These are phyloP conservation scores for Suillus weaverae DNA, from an alignment of 768 basidiomycete genomes.

Conservation along the genomic window DNA sequence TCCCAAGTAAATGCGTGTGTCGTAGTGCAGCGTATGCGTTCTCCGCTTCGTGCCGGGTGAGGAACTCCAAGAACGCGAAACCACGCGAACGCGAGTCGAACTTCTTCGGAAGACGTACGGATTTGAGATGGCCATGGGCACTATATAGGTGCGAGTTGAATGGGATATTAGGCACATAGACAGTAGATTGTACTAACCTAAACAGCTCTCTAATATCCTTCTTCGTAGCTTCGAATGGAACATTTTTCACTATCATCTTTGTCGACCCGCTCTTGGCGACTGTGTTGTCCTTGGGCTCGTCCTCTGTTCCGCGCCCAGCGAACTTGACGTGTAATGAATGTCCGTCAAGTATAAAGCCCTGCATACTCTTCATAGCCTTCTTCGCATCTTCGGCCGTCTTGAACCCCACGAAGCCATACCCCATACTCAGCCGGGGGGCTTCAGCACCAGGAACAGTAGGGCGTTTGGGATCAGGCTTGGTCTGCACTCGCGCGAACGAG, in stretches of 20 bases:
- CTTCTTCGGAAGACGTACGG: slow-evolving; percentile 89
- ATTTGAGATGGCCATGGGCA: slow-evolving; percentile 90
- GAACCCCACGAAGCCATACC: slow-evolving; percentile 96
- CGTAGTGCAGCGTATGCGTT: slow-evolving; percentile 82
- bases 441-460: slow-evolving; percentile 34
- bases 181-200: slow-evolving; percentile 53
- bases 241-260: slow-evolving; percentile 98
- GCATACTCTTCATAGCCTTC: slow-evolving; percentile 72
- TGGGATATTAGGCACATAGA: slow-evolving; percentile 4
- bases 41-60: slow-evolving; percentile 86
- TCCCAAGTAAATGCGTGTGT: slow-evolving; percentile 93
- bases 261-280: slow-evolving; percentile 64
- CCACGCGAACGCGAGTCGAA: slow-evolving; percentile 88
- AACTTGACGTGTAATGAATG: slow-evolving; percentile 83
- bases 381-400: slow-evolving; percentile 69
- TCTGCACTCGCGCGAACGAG: slow-evolving; percentile 86
- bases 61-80: slow-evolving; percentile 96
- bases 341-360: slow-evolving; percentile 84
- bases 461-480: slow-evolving; percentile 82
- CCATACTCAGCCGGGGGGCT: slow-evolving; percentile 78
- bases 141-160: slow-evolving; percentile 38
- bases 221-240: slow-evolving; percentile 94
- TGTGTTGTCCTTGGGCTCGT: slow-evolving; percentile 40
- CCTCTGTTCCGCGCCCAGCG: slow-evolving; percentile 75
- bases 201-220: slow-evolving; percentile 91